A percentile compares a stretch with the other conserved stretches of the same genome.
Evolutionary conservation across 345 rosid species (phyloP).

Genomic region (Crucihimalaya himalaica): DNA sequence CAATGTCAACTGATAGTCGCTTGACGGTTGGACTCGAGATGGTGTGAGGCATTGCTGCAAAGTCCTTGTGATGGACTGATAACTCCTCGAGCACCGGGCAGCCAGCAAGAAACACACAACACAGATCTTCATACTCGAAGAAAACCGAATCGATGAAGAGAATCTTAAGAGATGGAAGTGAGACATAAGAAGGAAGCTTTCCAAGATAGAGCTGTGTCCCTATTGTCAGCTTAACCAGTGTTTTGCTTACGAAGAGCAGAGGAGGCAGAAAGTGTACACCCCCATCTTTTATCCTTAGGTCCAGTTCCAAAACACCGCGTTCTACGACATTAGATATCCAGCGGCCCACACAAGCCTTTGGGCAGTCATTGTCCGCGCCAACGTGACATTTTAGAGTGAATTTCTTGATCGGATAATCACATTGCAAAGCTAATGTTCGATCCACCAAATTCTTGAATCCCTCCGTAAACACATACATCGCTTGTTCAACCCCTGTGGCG

Average conservation of each 20-base stretch:
- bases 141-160: background rate
- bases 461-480: too few species aligned
- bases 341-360: background rate
- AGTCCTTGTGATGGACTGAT: background rate
- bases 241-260: background rate
- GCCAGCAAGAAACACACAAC: constrained; percentile 14
- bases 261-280: background rate
- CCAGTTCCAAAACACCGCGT: background rate
- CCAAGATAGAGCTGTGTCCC: background rate
- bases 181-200: background rate
- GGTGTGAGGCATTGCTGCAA: background rate
- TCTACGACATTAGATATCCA: constrained; percentile 2
- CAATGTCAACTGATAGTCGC: background rate
- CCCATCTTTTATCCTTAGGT: background rate
- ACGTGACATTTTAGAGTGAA: background rate
- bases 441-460: constrained; percentile 6
- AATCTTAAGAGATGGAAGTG: constrained; percentile 25
- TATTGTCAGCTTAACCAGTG: constrained; percentile 19
- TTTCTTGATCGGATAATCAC: background rate
- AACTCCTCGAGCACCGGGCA: constrained; percentile 21
- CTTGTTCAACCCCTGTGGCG: background rate
- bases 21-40: constrained; percentile 5
- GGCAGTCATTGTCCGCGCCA: background rate
- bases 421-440: constrained; percentile 11
- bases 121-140: background rate